Conservation (phyloP, 1,284 basidiomycete genomes). For the Leccinum pachyderme region DNA sequence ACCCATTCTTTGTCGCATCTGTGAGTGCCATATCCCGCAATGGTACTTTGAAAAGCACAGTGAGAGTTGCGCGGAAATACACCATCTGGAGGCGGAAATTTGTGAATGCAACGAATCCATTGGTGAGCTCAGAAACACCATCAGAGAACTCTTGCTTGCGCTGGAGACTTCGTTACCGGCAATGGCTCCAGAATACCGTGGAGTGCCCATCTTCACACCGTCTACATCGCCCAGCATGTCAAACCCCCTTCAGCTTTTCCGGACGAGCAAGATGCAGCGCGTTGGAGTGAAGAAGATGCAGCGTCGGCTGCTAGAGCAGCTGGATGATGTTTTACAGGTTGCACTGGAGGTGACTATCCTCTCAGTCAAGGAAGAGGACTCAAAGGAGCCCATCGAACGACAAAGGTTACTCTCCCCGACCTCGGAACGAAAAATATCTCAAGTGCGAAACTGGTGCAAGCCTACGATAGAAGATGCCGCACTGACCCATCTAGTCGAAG, state of each 20-base stretch:
- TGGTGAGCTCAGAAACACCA: slow-evolving; percentile 79
- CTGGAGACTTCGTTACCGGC: slow-evolving; percentile 64
- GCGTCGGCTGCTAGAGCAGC: slow-evolving; percentile 76
- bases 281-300: slow-evolving; percentile 82
- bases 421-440: slow-evolving; percentile 81
- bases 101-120: slow-evolving; percentile 92
- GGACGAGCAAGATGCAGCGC: slow-evolving; percentile 71
- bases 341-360: slow-evolving; percentile 87
- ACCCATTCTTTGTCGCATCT: slow-evolving; percentile 96
- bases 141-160: slow-evolving; percentile 67
- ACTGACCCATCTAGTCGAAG: slow-evolving; percentile 76
- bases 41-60: slow-evolving; percentile 99
- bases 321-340: slow-evolving; percentile 81
- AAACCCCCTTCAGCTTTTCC: slow-evolving; percentile 71
- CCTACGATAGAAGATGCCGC: slow-evolving; percentile 86
- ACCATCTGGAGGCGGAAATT: slow-evolving; percentile 95
- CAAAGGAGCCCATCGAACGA: slow-evolving; percentile 87
- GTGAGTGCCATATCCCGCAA: slow-evolving; percentile 93
- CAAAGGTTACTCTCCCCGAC: slow-evolving; percentile 85
- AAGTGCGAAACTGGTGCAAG: slow-evolving; percentile 81
- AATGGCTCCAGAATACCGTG: slow-evolving; percentile 77
- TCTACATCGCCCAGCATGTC: slow-evolving; percentile 65
- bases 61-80: slow-evolving; percentile 97
- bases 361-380: slow-evolving; percentile 79
- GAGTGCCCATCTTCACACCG: slow-evolving; percentile 78